A percentile compares a stretch with the other conserved stretches of the same genome.
Evolutionary conservation across 2,329 filamentous ascomycete genomes (phyloP).

Genomic region (Cladophialophora immunda): DNA sequence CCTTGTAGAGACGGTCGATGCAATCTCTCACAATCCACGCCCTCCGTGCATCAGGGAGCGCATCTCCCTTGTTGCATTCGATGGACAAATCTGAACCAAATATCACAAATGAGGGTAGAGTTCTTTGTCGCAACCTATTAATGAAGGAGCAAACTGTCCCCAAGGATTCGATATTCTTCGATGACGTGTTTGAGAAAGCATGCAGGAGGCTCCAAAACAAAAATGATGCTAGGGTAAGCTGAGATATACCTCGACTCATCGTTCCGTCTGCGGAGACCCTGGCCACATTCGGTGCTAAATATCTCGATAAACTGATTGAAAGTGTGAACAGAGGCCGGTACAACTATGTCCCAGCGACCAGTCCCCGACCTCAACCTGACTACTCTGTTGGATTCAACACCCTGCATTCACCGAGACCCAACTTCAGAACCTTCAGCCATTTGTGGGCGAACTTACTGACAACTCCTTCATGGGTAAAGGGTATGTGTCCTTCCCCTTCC

Average conservation of each 20-base stretch:
- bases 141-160: slow-evolving; percentile 12
- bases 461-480: slow-evolving; percentile 41
- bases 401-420: slow-evolving; percentile 48
- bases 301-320: slow-evolving; percentile 45
- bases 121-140: slow-evolving; percentile 4
- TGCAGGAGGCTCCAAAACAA: slow-evolving; percentile 44
- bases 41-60: slow-evolving; percentile 10
- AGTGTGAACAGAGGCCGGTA: slow-evolving; percentile 48
- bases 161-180: slow-evolving; percentile 45
- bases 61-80: too few species aligned
- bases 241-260: slow-evolving; percentile 48
- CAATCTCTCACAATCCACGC: slow-evolving; percentile 4
- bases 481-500: slow-evolving; percentile 45
- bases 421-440: slow-evolving; percentile 45
- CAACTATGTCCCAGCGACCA: slow-evolving; percentile 42
- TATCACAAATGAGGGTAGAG: too few species aligned
- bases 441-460: slow-evolving; percentile 41
- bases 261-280: slow-evolving; percentile 50
- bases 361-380: slow-evolving; percentile 48
- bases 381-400: slow-evolving; percentile 48
- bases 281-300: slow-evolving; percentile 38
- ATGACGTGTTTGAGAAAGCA: slow-evolving; percentile 47
- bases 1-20: slow-evolving; percentile 12
- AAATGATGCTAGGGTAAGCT: slow-evolving; percentile 49
- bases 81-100: too few species aligned